Percentiles rank a stretch among this genome's conserved stretches.
phyloP scores from a whole-genome alignment of 2,329 filamentous ascomycete genomes.

The Conoideocrella luteorostrata region DNA sequence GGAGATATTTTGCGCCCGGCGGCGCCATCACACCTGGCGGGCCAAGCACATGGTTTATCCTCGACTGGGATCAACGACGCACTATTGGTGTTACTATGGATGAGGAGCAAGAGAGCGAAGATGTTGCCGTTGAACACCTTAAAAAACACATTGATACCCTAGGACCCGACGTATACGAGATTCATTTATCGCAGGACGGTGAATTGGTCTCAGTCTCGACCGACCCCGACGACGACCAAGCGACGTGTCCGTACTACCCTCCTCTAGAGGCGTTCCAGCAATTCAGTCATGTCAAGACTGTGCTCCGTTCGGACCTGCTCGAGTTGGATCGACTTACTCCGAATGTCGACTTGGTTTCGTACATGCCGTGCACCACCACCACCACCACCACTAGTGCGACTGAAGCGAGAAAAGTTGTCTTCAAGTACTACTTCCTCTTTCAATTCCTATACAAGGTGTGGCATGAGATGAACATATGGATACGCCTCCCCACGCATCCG shows the following conservation, averaged over 20 bases:
- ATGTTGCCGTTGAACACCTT: conserved; percentile 15
- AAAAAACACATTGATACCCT: conserved; percentile 14
- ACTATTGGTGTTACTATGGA: conserved; percentile 19
- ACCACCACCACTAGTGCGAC: too few species aligned
- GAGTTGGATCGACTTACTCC: too few species aligned
- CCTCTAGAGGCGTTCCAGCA: conserved; percentile 14
- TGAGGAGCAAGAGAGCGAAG: conserved; percentile 16
- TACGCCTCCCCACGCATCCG: conserved; percentile 28
- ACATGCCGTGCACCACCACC: conserved; percentile 10
- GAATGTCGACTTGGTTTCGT: too few species aligned
- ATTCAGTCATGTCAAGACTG: conserved; percentile 10
- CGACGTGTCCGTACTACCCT: conserved; percentile 18
- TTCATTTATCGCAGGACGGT: conserved; percentile 15
- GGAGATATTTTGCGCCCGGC: conserved; percentile 3
- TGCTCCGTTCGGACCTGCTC: too few species aligned
- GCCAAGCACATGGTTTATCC: conserved; percentile 18
- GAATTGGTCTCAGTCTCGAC: conserved; percentile 12
- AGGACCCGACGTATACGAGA: conserved; percentile 14
- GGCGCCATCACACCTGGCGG: conserved; percentile 10
- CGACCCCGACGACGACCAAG: conserved; percentile 22
- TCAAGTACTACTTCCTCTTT: conserved; percentile 28
- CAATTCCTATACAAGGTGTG: conserved; percentile 17
- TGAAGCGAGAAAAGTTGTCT: conserved; percentile 17
- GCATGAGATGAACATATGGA: conserved; percentile 29
- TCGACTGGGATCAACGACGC: conserved; percentile 19